Evolutionary conservation across 2,329 filamentous ascomycete species (phyloP), one percentile per base, ranked within the genome.

Genomic region (Thielaviopsis punctulata): DNA sequence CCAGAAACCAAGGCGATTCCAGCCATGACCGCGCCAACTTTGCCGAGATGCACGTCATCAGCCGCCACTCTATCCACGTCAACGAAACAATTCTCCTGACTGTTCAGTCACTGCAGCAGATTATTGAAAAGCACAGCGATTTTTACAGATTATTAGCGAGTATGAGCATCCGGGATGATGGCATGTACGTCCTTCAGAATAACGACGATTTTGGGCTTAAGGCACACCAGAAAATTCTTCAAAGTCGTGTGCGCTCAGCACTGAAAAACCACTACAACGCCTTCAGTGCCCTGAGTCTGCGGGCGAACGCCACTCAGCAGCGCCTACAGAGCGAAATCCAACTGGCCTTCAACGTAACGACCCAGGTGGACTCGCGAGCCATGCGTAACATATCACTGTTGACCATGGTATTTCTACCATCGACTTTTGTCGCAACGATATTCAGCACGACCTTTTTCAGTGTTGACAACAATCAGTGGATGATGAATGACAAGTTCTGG

Each of bases 391-490:
- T 56, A 41, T 46, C 54, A 41, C n/a, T 54, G 10, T 39, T 56
- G 45, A 56, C 54, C 6, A 56, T 56, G 54, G 19, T 53, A 13
- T 54, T 56, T 46, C 27, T 56, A n/a, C 54, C 54, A 7, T 45
- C 45, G 6, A 56, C 52, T 15, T 56, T 56, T 45, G 48, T 49
- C 27, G 51, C 54, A 2, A 39, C 54, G 36, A 33, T 56, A 3
- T 56, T 52, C 48, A 46, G 48, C 19, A 27, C 48, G 3, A 48
- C 54, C 2, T 52, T 51, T 13, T 48, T 56, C n/a, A 51, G 53
- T 18, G 48, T 27, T 22, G 27, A 45, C 12, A 21, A 33, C 36
- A 30, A 51, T 7, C 15, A 9, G 33, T 49, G 48, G 21, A 33
- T 45, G 12, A 46, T 56, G 7, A 47, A 30, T 7, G 27, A 52